A percentile compares a stretch with the other conserved stretches of the same genome.
Evolutionary conservation across 352 stramenopile species (phyloP).

Genomic region (Globisporangium middletonii): DNA sequence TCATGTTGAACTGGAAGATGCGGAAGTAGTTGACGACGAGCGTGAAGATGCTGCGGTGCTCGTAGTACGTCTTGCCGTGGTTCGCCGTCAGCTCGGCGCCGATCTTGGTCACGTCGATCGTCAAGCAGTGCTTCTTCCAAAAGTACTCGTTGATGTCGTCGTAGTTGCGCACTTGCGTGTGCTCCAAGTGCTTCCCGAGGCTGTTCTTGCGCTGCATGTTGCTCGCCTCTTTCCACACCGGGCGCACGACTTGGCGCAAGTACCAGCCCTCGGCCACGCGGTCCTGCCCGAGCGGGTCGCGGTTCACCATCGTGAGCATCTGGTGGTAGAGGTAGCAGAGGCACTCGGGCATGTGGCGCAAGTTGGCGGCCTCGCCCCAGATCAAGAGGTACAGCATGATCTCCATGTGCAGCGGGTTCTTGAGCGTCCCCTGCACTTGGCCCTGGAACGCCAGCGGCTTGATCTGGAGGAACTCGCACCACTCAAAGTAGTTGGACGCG

Average conservation of each 20-base stretch:
- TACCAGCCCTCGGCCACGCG: constrained; percentile 47
- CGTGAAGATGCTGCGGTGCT: constrained; percentile 71
- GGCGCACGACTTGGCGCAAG: constrained; percentile 43
- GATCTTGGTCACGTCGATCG: constrained; percentile 41
- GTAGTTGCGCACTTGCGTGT: constrained; percentile 70
- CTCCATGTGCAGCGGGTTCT: constrained; percentile 79
- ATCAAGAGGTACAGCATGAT: constrained; percentile 94
- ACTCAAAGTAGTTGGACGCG: constrained; percentile 57
- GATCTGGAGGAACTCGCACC: constrained; percentile 47
- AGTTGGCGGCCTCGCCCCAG: constrained; percentile 95
- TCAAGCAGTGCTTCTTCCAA: constrained; percentile 65
- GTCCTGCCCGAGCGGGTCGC: constrained; percentile 47
- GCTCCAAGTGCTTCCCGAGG: constrained; percentile 57
- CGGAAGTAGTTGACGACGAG: constrained; percentile 73
- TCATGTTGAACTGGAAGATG: constrained; percentile 81
- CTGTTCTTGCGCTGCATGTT: constrained; percentile 66
- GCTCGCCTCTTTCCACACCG: constrained; percentile 53
- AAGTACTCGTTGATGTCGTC: constrained; percentile 83
- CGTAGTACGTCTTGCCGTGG: constrained; percentile 75
- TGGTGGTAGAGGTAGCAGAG: constrained; percentile 95
- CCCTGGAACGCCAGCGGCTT: constrained; percentile 30
- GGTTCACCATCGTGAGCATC: constrained; percentile 43
- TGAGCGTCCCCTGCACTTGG: constrained; percentile 38
- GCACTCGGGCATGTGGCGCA: constrained; percentile 95
- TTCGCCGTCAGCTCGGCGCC: constrained; percentile 46